Evolutionary conservation across 345 rosid genomes (phyloP).

Genomic region (Pugionium cornutum): DNA sequence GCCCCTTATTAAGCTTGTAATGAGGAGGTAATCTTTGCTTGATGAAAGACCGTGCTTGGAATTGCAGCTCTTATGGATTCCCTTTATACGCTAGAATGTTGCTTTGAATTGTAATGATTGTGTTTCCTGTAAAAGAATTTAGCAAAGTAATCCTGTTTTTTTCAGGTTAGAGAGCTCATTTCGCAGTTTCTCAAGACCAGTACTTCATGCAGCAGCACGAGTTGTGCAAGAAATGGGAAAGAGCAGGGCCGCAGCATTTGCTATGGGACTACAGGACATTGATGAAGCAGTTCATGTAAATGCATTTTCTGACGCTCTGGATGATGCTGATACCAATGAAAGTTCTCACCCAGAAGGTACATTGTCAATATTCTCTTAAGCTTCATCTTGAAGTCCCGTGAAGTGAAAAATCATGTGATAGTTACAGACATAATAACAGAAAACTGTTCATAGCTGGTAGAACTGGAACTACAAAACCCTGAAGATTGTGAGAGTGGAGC

Average conservation of each 20-base stretch:
- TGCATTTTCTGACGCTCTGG: conserved; percentile 56
- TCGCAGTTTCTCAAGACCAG: conserved; percentile 99
- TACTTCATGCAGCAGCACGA: conserved; percentile 97
- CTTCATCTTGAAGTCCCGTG: conserved; percentile 1
- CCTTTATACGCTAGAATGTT: conserved; percentile 24
- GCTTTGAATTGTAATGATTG: conserved; percentile 22
- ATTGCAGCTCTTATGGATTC: conserved; percentile 21
- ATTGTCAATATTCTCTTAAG: conserved; percentile 18
- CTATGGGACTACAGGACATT: conserved; percentile 86
- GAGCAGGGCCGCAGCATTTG: conserved; percentile 96
- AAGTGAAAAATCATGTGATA: conserved; percentile 7
- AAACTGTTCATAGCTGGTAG: conserved; percentile 5
- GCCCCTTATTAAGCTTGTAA: conserved; percentile 90
- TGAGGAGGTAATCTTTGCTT: conserved; percentile 76
- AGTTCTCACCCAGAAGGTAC: conserved; percentile 84
- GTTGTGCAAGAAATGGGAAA: conserved; percentile 99
- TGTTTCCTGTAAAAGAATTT: conserved; percentile 20
- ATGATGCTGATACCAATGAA: conserved; percentile 75
- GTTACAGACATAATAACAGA: neutral
- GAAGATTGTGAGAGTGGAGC: neutral
- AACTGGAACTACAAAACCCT: conserved; percentile 1
- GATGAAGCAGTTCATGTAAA: conserved; percentile 83
- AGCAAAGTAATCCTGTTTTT: conserved; percentile 13
- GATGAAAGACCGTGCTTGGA: conserved; percentile 17
- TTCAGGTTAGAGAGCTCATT: conserved; percentile 96